These are phyloP conservation scores for Lentinula edodes DNA, from an alignment of 768 basidiomycete genomes.

Conservation along the genomic window DNA sequence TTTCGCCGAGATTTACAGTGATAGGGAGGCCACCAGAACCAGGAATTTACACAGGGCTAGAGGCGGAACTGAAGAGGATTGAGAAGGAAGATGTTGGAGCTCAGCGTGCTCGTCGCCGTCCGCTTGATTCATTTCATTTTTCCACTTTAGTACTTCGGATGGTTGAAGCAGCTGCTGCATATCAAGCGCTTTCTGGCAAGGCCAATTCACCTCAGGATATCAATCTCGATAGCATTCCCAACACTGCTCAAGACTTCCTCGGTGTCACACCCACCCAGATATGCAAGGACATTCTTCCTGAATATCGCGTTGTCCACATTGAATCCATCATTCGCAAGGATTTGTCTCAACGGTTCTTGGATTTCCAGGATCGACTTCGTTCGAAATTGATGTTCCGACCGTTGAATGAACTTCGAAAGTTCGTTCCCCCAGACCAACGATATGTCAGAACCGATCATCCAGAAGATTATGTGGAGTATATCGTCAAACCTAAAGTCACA, in stretches of 20 bases:
- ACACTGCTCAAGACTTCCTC: conserved; percentile 6
- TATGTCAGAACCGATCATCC: not conserved
- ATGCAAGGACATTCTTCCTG: conserved; percentile 6
- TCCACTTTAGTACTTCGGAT: conserved; percentile 7
- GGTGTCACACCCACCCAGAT: conserved; percentile 6
- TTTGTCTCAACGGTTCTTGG: not conserved
- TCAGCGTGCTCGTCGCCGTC: not conserved
- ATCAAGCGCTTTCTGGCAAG: not conserved
- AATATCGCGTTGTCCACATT: conserved; percentile 7
- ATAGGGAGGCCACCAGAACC: not conserved
- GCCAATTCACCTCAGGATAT: not conserved
- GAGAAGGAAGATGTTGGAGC: conserved; percentile 1
- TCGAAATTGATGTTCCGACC: not conserved
- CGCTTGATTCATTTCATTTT: conserved; percentile 1
- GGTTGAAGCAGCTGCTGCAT: conserved; percentile 1
- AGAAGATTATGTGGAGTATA: conserved; percentile 6
- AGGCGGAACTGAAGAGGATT: not conserved
- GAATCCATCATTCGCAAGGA: conserved; percentile 8
- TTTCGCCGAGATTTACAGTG: not conserved
- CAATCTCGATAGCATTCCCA: not conserved
- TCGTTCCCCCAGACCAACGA: not conserved
- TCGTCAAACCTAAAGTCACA: conserved; percentile 3
- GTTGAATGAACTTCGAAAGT: not conserved
- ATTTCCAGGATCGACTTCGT: not conserved
- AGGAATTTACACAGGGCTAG: not conserved